Base-by-base conservation (phyloP, 176 grass and related monocot species). In the Zoysia japonica region DNA sequence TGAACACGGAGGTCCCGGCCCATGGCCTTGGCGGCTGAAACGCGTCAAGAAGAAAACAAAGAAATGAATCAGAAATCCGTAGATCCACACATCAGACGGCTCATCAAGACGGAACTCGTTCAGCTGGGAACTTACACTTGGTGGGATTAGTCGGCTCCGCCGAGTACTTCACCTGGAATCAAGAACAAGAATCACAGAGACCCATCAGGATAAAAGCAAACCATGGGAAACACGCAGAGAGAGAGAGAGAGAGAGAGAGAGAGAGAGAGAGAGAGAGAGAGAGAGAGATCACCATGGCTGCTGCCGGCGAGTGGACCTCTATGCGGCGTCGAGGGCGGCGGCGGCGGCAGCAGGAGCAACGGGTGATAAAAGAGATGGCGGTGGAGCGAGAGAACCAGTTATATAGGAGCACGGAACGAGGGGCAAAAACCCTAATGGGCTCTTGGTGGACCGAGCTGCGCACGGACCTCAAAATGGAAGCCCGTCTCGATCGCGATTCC, bases 11-110 rank as follows among this genome's bases (percentile, higher is more conserved):
- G 59, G 9, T 61, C 59, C 59, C 59, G 59, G 9, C 59, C 59
- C 59, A 61, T 61, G 59, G 59, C 59, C 20, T 61, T 61, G 59
- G 59, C 59, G 20, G 59, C 59, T 61, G 59, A 11, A 61, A 36
- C 20, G 8, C 19, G 16, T 36, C 59, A 11, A 7, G 35, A 36
- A 36, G 20, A 47, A 28, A 47, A 36, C 9, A 61, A 2, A 35
- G 3, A 61, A 61, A 61, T 35, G 20, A 61, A 61, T 61, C 19
- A 61, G 59, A 61, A 61, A 35, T 9, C 59, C 2, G 9, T 7
- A 61, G 19, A 61, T 61, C 20, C 9, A 36, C 59, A 19, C 19
- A 35, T 28, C 57, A 61, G 2, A 35, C 57, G 8, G 19, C 19
- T 3, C 19, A 61, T 35, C 57, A 61, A 61, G 19, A 35, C 3